Evolutionary conservation across 1,139 yeast species (phyloP).

Genomic region (Nakaseomyces bracarensis): DNA sequence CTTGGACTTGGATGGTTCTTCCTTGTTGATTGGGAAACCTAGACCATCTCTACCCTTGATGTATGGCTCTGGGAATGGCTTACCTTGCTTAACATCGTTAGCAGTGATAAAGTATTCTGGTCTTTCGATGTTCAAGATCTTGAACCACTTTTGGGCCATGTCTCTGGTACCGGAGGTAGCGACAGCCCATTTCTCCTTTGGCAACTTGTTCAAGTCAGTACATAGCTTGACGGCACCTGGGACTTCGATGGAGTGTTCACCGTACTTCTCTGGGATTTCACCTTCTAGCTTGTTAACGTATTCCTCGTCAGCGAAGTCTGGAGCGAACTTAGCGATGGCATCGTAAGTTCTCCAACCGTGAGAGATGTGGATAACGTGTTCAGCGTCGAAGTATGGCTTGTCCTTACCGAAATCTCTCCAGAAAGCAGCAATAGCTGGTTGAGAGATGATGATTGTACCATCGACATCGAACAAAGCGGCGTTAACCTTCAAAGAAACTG

Average conservation of each 20-base stretch:
- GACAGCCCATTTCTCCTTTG: slow-evolving; percentile 62
- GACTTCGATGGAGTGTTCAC: slow-evolving; percentile 63
- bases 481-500: slow-evolving; percentile 31
- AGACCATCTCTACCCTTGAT: slow-evolving; percentile 54
- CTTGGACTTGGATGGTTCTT: slow-evolving; percentile 34
- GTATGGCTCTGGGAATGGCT: slow-evolving; percentile 84
- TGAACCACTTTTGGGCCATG: slow-evolving; percentile 75
- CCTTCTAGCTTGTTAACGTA: slow-evolving; percentile 68
- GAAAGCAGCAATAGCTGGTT: slow-evolving; percentile 74
- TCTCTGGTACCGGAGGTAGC: slow-evolving; percentile 78
- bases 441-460: slow-evolving; percentile 78
- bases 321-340: slow-evolving; percentile 66
- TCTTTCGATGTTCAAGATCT: slow-evolving; percentile 49
- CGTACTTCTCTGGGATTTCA: slow-evolving; percentile 63
- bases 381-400: slow-evolving; percentile 64
- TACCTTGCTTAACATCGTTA: slow-evolving; percentile 68
- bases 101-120: slow-evolving; percentile 78
- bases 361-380: slow-evolving; percentile 61
- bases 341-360: slow-evolving; percentile 84
- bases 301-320: slow-evolving; percentile 61
- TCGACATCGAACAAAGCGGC: slow-evolving; percentile 69
- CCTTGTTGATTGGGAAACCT: slow-evolving; percentile 41
- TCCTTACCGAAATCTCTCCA: slow-evolving; percentile 69
- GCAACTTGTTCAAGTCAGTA: slow-evolving; percentile 31
- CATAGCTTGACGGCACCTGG: slow-evolving; percentile 66